These are phyloP conservation scores for Fusarium nelsonii DNA, from an alignment of 2,329 filamentous ascomycete species.

Conservation along the genomic window DNA sequence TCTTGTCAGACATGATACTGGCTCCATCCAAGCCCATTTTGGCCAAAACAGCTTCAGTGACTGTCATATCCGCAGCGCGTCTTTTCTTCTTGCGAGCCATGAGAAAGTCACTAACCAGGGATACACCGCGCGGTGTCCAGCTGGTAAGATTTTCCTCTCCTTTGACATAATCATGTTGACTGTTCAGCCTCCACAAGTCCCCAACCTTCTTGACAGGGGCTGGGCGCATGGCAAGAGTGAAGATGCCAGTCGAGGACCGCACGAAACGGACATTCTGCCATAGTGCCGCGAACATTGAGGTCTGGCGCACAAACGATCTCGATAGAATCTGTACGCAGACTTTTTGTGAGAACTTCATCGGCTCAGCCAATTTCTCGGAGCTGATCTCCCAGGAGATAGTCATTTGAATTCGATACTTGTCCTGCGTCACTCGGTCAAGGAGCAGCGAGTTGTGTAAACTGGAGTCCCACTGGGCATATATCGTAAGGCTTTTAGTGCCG, in stretches of 20 bases:
- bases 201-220: slow-evolving; percentile 90
- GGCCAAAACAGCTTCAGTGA: slow-evolving; percentile 74
- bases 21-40: slow-evolving; percentile 66
- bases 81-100: slow-evolving; percentile 77
- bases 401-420: slow-evolving; percentile 92
- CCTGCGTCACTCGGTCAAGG: slow-evolving; percentile 92
- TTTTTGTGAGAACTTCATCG: slow-evolving; percentile 87
- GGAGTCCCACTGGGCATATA: slow-evolving; percentile 97
- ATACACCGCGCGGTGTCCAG: slow-evolving; percentile 92
- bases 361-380: slow-evolving; percentile 85
- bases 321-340: slow-evolving; percentile 86
- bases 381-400: slow-evolving; percentile 87
- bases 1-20: slow-evolving; percentile 49
- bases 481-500: slow-evolving; percentile 86
- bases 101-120: slow-evolving; percentile 90
- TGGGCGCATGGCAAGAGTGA: slow-evolving; percentile 86
- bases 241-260: slow-evolving; percentile 87
- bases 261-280: slow-evolving; percentile 89
- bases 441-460: slow-evolving; percentile 92
- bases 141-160: slow-evolving; percentile 87
- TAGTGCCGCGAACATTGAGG: slow-evolving; percentile 86
- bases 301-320: slow-evolving; percentile 84
- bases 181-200: slow-evolving; percentile 97
- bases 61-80: slow-evolving; percentile 83
- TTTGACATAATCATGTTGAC: slow-evolving; percentile 94